Evolutionary conservation across 768 basidiomycete species (phyloP).

Genomic region (Boletus subparvulus): DNA sequence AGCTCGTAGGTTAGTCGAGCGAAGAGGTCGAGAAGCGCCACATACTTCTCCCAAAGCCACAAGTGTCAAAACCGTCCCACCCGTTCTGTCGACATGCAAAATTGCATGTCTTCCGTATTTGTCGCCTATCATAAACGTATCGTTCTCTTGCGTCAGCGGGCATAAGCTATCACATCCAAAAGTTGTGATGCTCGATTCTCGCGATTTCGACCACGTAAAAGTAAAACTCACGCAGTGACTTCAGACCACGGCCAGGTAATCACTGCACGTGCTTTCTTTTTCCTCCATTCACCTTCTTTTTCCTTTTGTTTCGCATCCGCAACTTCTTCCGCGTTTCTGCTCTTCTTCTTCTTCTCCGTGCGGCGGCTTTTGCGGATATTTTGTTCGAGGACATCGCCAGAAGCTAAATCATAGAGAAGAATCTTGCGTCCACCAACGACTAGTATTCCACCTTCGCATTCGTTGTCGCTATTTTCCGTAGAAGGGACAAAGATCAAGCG

Average conservation of each 20-base stretch:
- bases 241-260: constrained; percentile 79
- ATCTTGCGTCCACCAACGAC: constrained; percentile 69
- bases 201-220: background rate
- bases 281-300: constrained; percentile 50
- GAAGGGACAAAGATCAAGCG: constrained; percentile 40
- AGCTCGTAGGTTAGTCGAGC: constrained; percentile 6
- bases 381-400: constrained; percentile 47
- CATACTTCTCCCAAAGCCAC: constrained; percentile 72
- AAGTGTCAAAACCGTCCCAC: constrained; percentile 43
- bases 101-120: constrained; percentile 67
- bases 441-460: constrained; percentile 64
- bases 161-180: constrained; percentile 44
- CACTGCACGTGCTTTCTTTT: constrained; percentile 51
- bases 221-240: constrained; percentile 58
- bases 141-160: constrained; percentile 43
- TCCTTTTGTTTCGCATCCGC: constrained; percentile 56
- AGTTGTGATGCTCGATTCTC: background rate
- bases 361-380: constrained; percentile 55
- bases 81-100: constrained; percentile 52
- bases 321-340: constrained; percentile 40
- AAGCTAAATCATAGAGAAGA: constrained; percentile 58
- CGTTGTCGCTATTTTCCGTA: constrained; percentile 22
- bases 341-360: constrained; percentile 51
- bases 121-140: constrained; percentile 65
- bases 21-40: background rate